A percentile compares a stretch with the other conserved stretches of the same genome.
These are phyloP conservation scores for Endocalyx cinctus DNA, from an alignment of 2,329 filamentous ascomycete genomes.

Conservation along the genomic window DNA sequence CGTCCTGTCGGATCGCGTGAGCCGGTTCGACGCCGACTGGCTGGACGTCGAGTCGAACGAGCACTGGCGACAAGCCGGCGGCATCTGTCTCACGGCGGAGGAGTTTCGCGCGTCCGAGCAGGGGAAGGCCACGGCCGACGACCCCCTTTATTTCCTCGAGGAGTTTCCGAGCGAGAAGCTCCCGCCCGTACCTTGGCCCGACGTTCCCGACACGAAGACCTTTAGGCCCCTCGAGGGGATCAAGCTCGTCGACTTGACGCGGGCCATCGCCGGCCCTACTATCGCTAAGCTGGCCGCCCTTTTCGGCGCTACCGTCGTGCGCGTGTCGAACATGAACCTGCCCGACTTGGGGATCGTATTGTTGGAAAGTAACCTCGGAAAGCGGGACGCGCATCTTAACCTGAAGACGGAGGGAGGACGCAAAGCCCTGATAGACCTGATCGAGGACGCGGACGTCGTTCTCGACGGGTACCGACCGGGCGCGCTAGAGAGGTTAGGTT, in stretches of 20 bases:
- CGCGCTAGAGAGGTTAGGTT: conserved; percentile 25
- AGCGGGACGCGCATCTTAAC: conserved; percentile 27
- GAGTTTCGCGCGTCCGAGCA: conserved; percentile 27
- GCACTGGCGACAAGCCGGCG: conserved; percentile 27
- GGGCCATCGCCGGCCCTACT: conserved; percentile 31
- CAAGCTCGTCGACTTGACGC: conserved; percentile 29
- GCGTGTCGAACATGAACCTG: conserved; percentile 26
- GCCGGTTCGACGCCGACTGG: conserved; percentile 21
- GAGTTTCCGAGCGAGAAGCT: conserved; percentile 14
- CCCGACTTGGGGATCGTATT: conserved; percentile 27
- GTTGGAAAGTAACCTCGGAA: conserved; percentile 30
- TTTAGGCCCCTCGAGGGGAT: conserved; percentile 28
- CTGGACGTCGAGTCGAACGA: conserved; percentile 29
- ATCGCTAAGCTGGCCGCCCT: conserved; percentile 27
- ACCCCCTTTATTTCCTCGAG: conserved; percentile 22
- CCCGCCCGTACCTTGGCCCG: conserved; percentile 22
- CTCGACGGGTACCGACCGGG: conserved; percentile 32
- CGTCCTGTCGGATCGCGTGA: conserved; percentile 18
- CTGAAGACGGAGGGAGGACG: conserved; percentile 24
- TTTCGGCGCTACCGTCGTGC: conserved; percentile 29
- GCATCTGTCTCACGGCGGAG: conserved; percentile 26
- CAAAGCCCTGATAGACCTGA: conserved; percentile 14
- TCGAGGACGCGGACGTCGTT: conserved; percentile 29
- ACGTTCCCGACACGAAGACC: conserved; percentile 9
- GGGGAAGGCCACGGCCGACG: conserved; percentile 18